phyloP scores from a whole-genome alignment of 352 stramenopile genomes.

The Phytophthora fragariaefolia region DNA sequence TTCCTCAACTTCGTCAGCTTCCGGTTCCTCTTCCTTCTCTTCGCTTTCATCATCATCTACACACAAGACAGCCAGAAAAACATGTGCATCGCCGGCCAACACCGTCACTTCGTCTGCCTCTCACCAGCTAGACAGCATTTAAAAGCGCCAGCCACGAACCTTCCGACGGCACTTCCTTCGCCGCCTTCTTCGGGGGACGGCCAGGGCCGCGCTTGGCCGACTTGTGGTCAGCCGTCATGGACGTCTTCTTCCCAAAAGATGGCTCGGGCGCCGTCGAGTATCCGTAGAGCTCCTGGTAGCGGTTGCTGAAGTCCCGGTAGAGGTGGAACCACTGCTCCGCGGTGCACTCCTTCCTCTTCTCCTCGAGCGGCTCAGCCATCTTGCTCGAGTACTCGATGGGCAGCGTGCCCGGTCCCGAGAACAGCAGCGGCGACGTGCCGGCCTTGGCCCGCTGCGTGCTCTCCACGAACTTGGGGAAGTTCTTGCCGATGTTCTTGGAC shows the following conservation, averaged over 20 bases:
- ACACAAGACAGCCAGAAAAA: neutral
- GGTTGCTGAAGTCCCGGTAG: constrained; percentile 75
- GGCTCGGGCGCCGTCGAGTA: constrained; percentile 29
- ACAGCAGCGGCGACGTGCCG: constrained; percentile 70
- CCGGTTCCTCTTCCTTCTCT: constrained; percentile 48
- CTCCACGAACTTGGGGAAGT: constrained; percentile 76
- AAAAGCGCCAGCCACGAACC: constrained; percentile 22
- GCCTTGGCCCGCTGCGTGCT: constrained; percentile 76
- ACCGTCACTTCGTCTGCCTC: constrained; percentile 15
- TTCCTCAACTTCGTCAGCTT: constrained; percentile 35
- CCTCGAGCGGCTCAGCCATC: constrained; percentile 51
- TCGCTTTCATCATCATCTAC: constrained; percentile 43
- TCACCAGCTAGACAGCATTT: neutral
- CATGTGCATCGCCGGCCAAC: neutral
- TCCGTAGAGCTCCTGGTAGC: constrained; percentile 60
- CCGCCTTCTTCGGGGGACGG: constrained; percentile 25
- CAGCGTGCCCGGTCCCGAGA: constrained; percentile 65
- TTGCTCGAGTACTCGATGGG: constrained; percentile 86
- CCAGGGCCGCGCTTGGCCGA: constrained; percentile 27
- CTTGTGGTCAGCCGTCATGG: constrained; percentile 12
- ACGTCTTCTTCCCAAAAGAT: constrained; percentile 26
- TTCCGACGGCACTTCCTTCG: constrained; percentile 31
- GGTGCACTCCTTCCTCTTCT: constrained; percentile 55
- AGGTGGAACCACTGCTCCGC: constrained; percentile 66
- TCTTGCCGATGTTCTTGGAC: constrained; percentile 84